phyloP scores from a whole-genome alignment of 2,329 filamentous ascomycete genomes.

The Nigrograna mackinnonii region DNA sequence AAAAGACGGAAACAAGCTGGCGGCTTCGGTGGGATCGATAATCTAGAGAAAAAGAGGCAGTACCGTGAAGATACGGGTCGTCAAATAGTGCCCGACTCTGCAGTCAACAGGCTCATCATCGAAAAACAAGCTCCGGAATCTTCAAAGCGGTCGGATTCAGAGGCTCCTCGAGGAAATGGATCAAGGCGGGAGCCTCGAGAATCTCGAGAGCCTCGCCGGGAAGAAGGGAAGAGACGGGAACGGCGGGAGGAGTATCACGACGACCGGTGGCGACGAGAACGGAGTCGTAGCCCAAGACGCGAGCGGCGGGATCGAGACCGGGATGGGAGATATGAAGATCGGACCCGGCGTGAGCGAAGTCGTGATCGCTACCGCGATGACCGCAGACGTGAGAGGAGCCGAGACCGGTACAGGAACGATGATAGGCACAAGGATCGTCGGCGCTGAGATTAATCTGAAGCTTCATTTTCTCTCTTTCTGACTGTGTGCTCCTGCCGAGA shows the following conservation, averaged over 20 bases:
- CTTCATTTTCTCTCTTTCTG: not conserved
- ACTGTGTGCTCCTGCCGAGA: not conserved
- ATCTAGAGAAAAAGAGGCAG: conserved; percentile 87
- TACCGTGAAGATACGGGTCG: conserved; percentile 56
- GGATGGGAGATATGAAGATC: conserved; percentile 30
- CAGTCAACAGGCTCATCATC: conserved; percentile 33
- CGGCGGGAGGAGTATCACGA: conserved; percentile 37
- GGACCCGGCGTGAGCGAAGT: conserved; percentile 22
- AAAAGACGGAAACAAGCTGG: conserved; percentile 68
- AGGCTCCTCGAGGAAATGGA: no score
- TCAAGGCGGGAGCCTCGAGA: no score
- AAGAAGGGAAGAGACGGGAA: conserved; percentile 30
- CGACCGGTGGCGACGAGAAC: conserved; percentile 42
- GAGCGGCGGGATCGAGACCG: conserved; percentile 31
- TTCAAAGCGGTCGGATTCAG: no score
- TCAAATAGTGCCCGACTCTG: conserved; percentile 33
- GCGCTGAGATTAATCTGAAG: conserved; percentile 18
- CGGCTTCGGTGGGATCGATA: conserved; percentile 88
- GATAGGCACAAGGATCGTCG: conserved; percentile 38
- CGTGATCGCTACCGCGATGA: conserved; percentile 39
- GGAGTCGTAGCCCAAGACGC: conserved; percentile 36
- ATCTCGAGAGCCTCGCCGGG: not conserved
- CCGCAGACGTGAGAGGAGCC: conserved; percentile 37
- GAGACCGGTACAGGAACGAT: conserved; percentile 44
- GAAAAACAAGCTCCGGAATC: conserved; percentile 26